Conservation (phyloP, 345 rosid genomes). For the Microcos paniculata region DNA sequence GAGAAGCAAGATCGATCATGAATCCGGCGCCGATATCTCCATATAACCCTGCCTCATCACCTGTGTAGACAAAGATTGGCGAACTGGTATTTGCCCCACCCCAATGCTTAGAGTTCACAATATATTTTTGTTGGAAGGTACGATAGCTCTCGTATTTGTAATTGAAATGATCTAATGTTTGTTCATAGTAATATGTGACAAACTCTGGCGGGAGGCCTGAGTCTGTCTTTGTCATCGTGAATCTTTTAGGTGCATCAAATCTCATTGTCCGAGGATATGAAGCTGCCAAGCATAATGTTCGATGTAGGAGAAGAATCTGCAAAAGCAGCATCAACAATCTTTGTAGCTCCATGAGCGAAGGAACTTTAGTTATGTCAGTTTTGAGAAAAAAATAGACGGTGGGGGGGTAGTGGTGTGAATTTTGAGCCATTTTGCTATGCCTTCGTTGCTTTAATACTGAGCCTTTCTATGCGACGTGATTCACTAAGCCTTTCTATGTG, state of each 20-base stretch:
- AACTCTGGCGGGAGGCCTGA: background rate
- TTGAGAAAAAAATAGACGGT: too few relatives aligned
- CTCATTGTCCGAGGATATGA: background rate
- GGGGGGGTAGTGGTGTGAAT: too few relatives aligned
- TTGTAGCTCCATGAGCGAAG: background rate
- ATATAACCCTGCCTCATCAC: too few relatives aligned
- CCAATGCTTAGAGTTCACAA: conserved; percentile 24
- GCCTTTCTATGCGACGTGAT: background rate
- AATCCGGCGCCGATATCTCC: background rate
- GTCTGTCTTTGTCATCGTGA: background rate
- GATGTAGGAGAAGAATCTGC: background rate
- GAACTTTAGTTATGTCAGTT: background rate
- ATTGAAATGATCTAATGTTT: conserved; percentile 40
- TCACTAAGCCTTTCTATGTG: too few relatives aligned
- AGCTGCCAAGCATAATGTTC: background rate
- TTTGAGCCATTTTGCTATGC: background rate
- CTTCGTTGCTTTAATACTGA: background rate
- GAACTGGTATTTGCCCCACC: background rate
- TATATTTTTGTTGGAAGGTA: conserved; percentile 24
- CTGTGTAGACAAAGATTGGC: too few relatives aligned
- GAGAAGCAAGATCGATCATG: background rate
- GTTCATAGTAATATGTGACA: conserved; percentile 14
- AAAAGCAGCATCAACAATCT: background rate
- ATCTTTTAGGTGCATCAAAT: background rate
- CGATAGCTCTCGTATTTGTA: conserved; percentile 23